Evolutionary conservation across 192 early-diverging fungal species (phyloP).

Genomic region (Diversispora eburnea): DNA sequence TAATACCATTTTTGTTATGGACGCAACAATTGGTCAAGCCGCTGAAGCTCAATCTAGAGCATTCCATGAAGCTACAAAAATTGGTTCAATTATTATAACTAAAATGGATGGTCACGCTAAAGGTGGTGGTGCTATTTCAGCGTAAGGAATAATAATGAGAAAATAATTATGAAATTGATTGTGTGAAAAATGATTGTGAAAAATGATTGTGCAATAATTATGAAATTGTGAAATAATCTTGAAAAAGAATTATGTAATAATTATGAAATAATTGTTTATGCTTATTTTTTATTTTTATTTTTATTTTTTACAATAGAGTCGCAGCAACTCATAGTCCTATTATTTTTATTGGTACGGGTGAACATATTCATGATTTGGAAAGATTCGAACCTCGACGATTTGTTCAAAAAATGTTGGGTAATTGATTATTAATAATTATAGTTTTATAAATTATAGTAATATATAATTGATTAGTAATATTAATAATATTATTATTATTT

Average conservation of each 20-base stretch:
- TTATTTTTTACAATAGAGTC: conserved; percentile 50
- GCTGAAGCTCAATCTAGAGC: conserved; percentile 90
- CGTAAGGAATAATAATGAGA: conserved; percentile 42
- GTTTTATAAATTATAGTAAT: neutral
- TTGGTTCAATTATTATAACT: conserved; percentile 95
- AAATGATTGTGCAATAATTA: too few relatives aligned
- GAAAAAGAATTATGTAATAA: too few relatives aligned
- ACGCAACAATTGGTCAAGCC: conserved; percentile 96
- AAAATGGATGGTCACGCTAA: conserved; percentile 99
- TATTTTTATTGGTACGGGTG: conserved; percentile 94
- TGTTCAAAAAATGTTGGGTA: conserved; percentile 85
- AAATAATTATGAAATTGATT: too few relatives aligned
- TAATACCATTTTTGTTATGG: conserved; percentile 96
- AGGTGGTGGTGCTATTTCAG: conserved; percentile 97
- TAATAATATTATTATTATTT: conserved; percentile 6
- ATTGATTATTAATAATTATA: neutral
- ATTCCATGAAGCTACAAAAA: conserved; percentile 86
- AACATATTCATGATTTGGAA: conserved; percentile 95
- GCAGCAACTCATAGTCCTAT: conserved; percentile 92
- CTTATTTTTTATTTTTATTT: neutral
- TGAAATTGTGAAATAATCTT: too few relatives aligned
- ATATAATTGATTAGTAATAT: neutral
- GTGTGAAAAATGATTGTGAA: too few relatives aligned
- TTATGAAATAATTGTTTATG: neutral
- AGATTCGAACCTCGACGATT: conserved; percentile 84